These are phyloP conservation scores for Leccinum brunneo-olivaceum DNA, from an alignment of 1,284 basidiomycete genomes.

Conservation along the genomic window DNA sequence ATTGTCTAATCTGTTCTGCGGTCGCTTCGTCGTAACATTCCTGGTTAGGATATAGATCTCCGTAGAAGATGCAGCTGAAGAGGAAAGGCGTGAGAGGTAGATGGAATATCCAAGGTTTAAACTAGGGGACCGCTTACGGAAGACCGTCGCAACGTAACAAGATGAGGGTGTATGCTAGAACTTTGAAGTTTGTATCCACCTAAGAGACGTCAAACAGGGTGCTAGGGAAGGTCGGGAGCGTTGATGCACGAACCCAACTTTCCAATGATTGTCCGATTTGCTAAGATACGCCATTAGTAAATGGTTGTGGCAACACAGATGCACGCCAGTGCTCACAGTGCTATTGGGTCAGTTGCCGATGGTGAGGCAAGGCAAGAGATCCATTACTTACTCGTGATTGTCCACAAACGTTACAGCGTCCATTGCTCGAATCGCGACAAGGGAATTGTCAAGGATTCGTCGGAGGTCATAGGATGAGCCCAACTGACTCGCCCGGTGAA, in stretches of 20 bases:
- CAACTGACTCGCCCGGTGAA: constrained; percentile 56
- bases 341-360: constrained; percentile 26
- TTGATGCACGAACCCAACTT: constrained; percentile 57
- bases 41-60: constrained; percentile 74
- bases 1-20: constrained; percentile 41
- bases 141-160: constrained; percentile 79
- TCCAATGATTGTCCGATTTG: constrained; percentile 68
- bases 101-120: neutral
- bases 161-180: constrained; percentile 83
- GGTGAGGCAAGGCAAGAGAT: neutral
- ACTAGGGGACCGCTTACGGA: constrained; percentile 50
- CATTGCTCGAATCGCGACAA: constrained; percentile 52
- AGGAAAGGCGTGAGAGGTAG: neutral
- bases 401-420: constrained; percentile 80
- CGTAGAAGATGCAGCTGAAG: constrained; percentile 83
- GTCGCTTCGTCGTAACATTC: constrained; percentile 57
- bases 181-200: constrained; percentile 65
- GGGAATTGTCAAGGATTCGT: constrained; percentile 50
- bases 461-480: constrained; percentile 62
- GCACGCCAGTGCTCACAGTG: constrained; percentile 40
- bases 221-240: neutral
- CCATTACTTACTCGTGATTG: constrained; percentile 65
- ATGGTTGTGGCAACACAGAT: neutral
- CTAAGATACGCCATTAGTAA: constrained; percentile 31
- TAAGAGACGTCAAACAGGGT: constrained; percentile 21